These are phyloP conservation scores for Naematelia aurantialba DNA, from an alignment of 768 basidiomycete species.

Conservation along the genomic window DNA sequence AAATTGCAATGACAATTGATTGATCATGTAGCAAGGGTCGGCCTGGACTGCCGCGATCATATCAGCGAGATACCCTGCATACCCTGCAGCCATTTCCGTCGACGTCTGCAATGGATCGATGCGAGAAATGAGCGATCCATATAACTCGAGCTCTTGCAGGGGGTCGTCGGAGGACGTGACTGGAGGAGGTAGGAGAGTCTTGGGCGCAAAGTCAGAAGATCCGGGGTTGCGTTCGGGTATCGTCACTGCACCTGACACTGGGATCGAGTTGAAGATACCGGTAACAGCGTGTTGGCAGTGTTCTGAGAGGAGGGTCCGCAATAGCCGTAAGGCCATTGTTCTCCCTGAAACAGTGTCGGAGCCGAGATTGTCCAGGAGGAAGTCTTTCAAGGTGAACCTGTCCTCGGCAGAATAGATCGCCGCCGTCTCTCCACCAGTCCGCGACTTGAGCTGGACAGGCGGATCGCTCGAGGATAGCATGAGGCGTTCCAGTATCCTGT, in stretches of 20 bases:
- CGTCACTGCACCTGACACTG: slow-evolving; percentile 68
- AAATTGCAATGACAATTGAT: slow-evolving; percentile 57
- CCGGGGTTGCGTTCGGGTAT: slow-evolving; percentile 49
- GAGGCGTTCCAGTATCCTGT: slow-evolving; percentile 19
- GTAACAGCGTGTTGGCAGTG: slow-evolving; percentile 65
- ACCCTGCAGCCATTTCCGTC: slow-evolving; percentile 49
- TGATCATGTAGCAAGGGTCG: slow-evolving; percentile 69
- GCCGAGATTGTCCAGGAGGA: slow-evolving; percentile 72
- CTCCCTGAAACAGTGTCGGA: slow-evolving; percentile 64
- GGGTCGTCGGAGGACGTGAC: slow-evolving; percentile 30
- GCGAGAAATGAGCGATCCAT: slow-evolving; percentile 37
- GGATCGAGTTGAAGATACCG: slow-evolving; percentile 66
- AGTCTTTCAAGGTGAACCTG: slow-evolving; percentile 86
- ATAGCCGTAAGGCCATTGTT: slow-evolving; percentile 73
- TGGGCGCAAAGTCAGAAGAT: slow-evolving; percentile 21
- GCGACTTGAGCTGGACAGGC: slow-evolving; percentile 58
- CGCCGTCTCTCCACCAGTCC: slow-evolving; percentile 60
- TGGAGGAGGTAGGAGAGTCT: slow-evolving; percentile 54
- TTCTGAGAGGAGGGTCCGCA: slow-evolving; percentile 68
- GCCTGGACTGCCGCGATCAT: slow-evolving; percentile 73
- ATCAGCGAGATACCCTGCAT: slow-evolving; percentile 54
- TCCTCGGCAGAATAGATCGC: slow-evolving; percentile 73
- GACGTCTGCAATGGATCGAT: slow-evolving; percentile 35
- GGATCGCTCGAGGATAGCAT: slow-evolving; percentile 12
- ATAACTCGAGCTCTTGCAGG: slow-evolving; percentile 40